Conservation (phyloP, 164 flowering plant species). For the Stephania yunnanensis region DNA sequence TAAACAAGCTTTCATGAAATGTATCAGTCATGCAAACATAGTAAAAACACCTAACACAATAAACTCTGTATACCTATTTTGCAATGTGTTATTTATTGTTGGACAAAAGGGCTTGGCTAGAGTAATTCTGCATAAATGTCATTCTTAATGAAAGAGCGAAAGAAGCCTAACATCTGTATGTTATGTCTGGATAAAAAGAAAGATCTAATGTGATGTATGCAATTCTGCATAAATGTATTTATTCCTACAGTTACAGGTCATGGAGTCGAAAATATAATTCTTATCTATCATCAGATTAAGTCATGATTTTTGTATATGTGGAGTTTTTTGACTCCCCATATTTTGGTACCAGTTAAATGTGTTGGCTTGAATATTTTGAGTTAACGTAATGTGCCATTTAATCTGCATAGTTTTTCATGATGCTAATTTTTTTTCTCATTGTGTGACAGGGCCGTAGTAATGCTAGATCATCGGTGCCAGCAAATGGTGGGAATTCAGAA, state of each 20-base stretch:
- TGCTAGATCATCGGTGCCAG: conserved; percentile 22
- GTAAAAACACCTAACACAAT: too few species aligned
- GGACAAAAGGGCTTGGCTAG: too few species aligned
- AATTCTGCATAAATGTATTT: too few species aligned
- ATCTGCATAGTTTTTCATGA: background rate
- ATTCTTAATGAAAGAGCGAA: too few species aligned
- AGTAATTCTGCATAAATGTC: too few species aligned
- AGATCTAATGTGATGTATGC: too few species aligned
- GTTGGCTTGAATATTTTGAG: background rate
- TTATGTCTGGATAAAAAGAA: too few species aligned
- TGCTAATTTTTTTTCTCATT: background rate
- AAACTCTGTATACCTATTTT: too few species aligned
- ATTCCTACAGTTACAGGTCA: too few species aligned
- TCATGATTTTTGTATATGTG: background rate
- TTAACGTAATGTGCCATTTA: background rate
- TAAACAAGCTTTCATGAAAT: background rate
- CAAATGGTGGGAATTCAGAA: conserved; percentile 40
- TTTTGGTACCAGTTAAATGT: background rate
- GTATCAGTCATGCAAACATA: background rate
- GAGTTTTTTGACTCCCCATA: background rate
- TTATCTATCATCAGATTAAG: background rate
- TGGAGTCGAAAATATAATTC: too few species aligned
- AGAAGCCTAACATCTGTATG: too few species aligned
- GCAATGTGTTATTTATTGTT: too few species aligned
- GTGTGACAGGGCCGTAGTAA: conserved; percentile 20